Base-by-base conservation (phyloP, 2,329 filamentous ascomycete genomes). In the Venturia aucupariae region DNA sequence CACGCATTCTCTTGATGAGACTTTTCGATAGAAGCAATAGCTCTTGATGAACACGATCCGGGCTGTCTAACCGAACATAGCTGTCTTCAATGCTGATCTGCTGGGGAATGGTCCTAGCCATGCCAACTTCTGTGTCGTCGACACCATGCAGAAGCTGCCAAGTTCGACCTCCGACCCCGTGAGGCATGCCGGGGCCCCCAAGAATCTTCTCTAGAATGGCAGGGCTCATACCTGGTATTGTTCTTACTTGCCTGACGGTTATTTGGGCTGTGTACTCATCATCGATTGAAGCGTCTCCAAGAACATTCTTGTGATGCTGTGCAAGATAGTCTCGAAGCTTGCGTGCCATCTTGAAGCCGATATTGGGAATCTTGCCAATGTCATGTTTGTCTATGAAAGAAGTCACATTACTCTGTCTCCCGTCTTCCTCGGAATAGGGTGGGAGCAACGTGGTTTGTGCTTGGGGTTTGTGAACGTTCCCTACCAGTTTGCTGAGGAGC, bases 11-110 rank as follows among this genome's bases (percentile, higher is more conserved):
- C 39, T 84, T 84, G 15, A 97, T 74, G 11, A 97, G 79, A 68
- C 89, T 91, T 15, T 78, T 79, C 0, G 88, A 81, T 2, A 97
- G 78, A 66, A 84, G 81, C n/a, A 78, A 75, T 48, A 97, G 78
- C 75, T 95, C 88, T 67, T 83, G 84, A 51, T 79, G 76, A 38
- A 95, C 85, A 65, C 86, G 82, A 0, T 84, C 74, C 62, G 88
- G 72, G 0, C 81, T 86, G 68, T 88, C 84, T 1, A 96, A 78
- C 0, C 86, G 85, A 35, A 42, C 19, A 73, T 96, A 97, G 19
- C 91, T 94, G 75, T 97, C 92, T 72, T 97, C 93, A 67, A 97
- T 94, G 74, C 90, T 94, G 72, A 97, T 95, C 74, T 97, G 92
- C 1, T 85, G 86, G 0, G 93, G 93, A 1, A 95, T 76, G 55